These are phyloP conservation scores for Trichoderma lentiforme DNA, from an alignment of 2,329 filamentous ascomycete species.

Conservation along the genomic window DNA sequence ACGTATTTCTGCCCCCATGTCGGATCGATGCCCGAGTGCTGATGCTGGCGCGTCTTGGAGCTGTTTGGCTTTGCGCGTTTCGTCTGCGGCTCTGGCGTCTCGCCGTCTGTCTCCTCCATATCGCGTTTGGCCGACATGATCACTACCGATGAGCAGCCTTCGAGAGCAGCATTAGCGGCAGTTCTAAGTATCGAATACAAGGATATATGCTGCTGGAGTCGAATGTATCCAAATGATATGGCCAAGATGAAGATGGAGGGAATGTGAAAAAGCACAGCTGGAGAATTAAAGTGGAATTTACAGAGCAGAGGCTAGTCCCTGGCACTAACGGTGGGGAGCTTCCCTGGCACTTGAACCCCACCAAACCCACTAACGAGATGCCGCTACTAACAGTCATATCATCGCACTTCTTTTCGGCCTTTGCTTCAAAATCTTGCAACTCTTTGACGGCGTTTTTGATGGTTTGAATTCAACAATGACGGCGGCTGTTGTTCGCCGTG, in stretches of 20 bases:
- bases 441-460: conserved; percentile 20
- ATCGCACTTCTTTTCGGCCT: not conserved
- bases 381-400: conserved; percentile 2
- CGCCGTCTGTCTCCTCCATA: conserved; percentile 29
- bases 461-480: conserved; percentile 31
- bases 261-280: not conserved
- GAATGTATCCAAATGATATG: not conserved
- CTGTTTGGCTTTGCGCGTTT: conserved; percentile 27
- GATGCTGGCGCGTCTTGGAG: conserved; percentile 38
- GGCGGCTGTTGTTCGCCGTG: conserved; percentile 30
- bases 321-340: conserved; percentile 13
- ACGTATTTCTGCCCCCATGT: conserved; percentile 70
- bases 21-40: conserved; percentile 53
- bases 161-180: not conserved
- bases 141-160: not conserved
- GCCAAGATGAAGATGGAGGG: not conserved
- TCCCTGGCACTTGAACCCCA: conserved; percentile 11
- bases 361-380: not conserved
- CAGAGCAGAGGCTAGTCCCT: conserved; percentile 15
- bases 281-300: conserved; percentile 22
- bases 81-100: conserved; percentile 26
- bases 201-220: not conserved
- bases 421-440: not conserved
- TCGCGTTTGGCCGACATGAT: conserved; percentile 38
- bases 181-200: too few species aligned